Percentiles rank a stretch among this genome's conserved stretches.
phyloP scores from a whole-genome alignment of 345 rosid species.

The Turnera subulata region DNA sequence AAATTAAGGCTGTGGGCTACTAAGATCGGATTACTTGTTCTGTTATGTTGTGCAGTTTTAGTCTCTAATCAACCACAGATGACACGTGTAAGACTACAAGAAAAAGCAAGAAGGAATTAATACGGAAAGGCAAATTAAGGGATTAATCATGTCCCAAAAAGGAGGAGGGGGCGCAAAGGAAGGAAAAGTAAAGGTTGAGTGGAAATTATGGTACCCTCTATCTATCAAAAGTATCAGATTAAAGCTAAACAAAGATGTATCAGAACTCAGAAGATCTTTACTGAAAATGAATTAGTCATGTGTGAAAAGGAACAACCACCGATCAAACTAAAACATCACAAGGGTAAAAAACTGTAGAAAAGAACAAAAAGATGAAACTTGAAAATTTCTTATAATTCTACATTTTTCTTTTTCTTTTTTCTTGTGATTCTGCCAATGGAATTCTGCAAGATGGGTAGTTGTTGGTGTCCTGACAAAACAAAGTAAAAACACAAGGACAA shows the following conservation, averaged over 20 bases:
- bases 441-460: constrained; percentile 19
- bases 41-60: no score
- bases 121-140: no score
- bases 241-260: no score
- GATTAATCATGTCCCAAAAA: no score
- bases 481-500: constrained; percentile 29
- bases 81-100: no score
- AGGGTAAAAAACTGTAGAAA: background rate
- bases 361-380: background rate
- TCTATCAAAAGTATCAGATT: background rate
- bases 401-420: no score
- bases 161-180: no score
- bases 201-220: background rate
- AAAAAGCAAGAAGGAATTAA: no score
- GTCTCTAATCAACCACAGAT: no score
- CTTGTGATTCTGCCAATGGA: constrained; percentile 13
- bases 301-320: background rate
- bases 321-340: background rate
- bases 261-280: background rate
- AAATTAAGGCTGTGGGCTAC: no score
- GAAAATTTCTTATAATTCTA: background rate
- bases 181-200: background rate
- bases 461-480: constrained; percentile 27
- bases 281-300: background rate
- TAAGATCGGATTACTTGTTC: no score